Conservation (phyloP, 148 eudicot genomes). For the Camellia granthamiana region DNA sequence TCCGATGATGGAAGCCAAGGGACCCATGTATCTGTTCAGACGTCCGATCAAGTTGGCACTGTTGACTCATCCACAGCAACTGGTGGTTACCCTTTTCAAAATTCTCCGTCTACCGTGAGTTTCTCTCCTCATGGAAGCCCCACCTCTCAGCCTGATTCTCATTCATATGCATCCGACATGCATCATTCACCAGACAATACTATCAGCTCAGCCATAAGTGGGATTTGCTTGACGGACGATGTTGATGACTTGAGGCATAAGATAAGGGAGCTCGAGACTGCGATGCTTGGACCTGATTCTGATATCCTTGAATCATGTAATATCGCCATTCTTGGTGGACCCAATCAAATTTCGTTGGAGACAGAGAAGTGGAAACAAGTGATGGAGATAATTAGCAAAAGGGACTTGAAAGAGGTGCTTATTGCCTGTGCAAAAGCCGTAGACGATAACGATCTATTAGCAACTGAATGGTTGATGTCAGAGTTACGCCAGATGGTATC, state of each 20-base stretch:
- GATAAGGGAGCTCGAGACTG: constrained; percentile 41
- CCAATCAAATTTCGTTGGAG: constrained; percentile 9
- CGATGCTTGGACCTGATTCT: constrained; percentile 43
- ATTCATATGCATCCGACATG: constrained; percentile 6
- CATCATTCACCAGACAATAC: constrained; percentile 20
- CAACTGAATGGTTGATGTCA: constrained; percentile 44
- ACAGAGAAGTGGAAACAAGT: constrained; percentile 28
- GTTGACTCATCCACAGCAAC: constrained; percentile 12
- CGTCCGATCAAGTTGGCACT: constrained; percentile 8
- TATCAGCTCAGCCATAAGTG: constrained; percentile 22
- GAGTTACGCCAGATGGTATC: constrained; percentile 52
- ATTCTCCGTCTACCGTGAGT: constrained; percentile 19
- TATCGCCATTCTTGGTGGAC: constrained; percentile 5
- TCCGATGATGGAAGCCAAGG: constrained; percentile 15
- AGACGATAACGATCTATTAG: constrained; percentile 36
- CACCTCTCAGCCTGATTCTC: constrained; percentile 19
- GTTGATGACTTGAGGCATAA: constrained; percentile 24
- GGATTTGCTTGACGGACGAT: constrained; percentile 22
- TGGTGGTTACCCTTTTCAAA: constrained; percentile 11
- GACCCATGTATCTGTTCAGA: neutral
- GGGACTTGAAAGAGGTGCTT: constrained; percentile 32
- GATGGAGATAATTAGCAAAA: constrained; percentile 27
- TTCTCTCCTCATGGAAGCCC: constrained; percentile 16
- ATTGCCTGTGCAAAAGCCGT: constrained; percentile 54
- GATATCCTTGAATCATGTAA: constrained; percentile 18